Percentiles rank a stretch among this genome's conserved stretches.
Evolutionary conservation across 768 basidiomycete genomes (phyloP).

Genomic region (Kwoniella mangroviensis): DNA sequence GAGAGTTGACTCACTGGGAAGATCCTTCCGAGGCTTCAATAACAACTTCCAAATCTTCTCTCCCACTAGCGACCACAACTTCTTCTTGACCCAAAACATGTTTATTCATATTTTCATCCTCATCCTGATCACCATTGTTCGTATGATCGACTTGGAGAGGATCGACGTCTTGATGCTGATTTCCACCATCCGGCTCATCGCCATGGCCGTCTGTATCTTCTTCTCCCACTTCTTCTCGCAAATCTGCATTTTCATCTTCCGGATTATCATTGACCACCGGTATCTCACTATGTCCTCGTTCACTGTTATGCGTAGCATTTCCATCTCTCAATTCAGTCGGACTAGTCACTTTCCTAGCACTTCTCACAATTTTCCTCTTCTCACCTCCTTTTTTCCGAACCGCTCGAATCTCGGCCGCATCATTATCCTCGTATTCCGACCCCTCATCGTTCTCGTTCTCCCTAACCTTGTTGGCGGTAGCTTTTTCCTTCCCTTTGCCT

Average conservation of each 20-base stretch:
- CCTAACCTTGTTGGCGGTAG: background rate
- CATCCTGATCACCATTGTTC: background rate
- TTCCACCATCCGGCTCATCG: too few species aligned
- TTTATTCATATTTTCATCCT: background rate
- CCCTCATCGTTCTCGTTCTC: background rate
- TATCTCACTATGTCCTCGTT: too few species aligned
- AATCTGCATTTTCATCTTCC: too few species aligned
- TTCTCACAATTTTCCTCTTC: too few species aligned
- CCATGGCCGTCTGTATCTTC: too few species aligned
- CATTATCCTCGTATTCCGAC: too few species aligned
- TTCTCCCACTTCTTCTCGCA: too few species aligned
- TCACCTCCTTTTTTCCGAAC: too few species aligned
- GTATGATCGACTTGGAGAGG: background rate
- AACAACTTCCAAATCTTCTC: slow-evolving; percentile 10
- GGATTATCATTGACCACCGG: background rate
- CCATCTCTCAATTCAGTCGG: too few species aligned
- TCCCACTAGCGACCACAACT: background rate
- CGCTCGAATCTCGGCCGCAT: too few species aligned
- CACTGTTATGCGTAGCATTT: too few species aligned
- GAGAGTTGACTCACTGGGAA: background rate
- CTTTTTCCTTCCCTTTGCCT: background rate
- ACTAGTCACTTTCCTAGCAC: too few species aligned
- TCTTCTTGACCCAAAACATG: background rate
- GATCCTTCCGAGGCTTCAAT: background rate
- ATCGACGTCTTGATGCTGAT: background rate